These are phyloP conservation scores for Coffea eugenioides DNA, from an alignment of 257 asterid genomes.

Conservation along the genomic window DNA sequence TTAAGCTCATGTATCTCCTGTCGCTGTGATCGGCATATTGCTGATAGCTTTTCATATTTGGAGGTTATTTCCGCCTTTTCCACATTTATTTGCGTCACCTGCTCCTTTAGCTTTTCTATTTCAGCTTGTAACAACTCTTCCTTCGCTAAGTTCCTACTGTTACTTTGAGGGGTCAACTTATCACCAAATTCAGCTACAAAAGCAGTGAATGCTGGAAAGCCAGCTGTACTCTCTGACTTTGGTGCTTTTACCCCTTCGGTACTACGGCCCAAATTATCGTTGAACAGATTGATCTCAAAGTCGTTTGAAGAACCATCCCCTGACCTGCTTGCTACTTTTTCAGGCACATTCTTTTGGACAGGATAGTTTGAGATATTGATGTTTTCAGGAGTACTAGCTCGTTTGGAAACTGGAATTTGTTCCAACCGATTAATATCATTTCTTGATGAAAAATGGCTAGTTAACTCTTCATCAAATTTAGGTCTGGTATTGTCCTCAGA, in stretches of 20 bases:
- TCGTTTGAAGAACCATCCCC: conserved; percentile 34
- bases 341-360: conserved; percentile 32
- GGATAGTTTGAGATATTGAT: conserved; percentile 25
- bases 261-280: conserved; percentile 37
- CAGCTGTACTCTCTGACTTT: conserved; percentile 44
- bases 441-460: conserved; percentile 35
- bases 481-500: conserved; percentile 52
- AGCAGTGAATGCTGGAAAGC: conserved; percentile 54
- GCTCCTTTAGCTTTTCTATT: conserved; percentile 78
- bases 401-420: conserved; percentile 23
- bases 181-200: conserved; percentile 69
- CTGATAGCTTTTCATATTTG: conserved; percentile 81
- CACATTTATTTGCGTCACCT: conserved; percentile 53
- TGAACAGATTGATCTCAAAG: conserved; percentile 48
- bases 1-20: conserved; percentile 94
- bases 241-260: conserved; percentile 41
- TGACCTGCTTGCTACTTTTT: conserved; percentile 30
- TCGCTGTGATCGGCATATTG: conserved; percentile 89
- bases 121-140: conserved; percentile 61
- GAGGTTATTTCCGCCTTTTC: conserved; percentile 86
- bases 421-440: conserved; percentile 40
- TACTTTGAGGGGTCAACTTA: conserved; percentile 47
- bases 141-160: conserved; percentile 45
- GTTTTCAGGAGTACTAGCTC: conserved; percentile 28
- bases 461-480: conserved; percentile 61